Percentiles rank a stretch among this genome's conserved stretches.
Conservation (phyloP, 2,329 filamentous ascomycete species). For the Xylaria sp. region DNA sequence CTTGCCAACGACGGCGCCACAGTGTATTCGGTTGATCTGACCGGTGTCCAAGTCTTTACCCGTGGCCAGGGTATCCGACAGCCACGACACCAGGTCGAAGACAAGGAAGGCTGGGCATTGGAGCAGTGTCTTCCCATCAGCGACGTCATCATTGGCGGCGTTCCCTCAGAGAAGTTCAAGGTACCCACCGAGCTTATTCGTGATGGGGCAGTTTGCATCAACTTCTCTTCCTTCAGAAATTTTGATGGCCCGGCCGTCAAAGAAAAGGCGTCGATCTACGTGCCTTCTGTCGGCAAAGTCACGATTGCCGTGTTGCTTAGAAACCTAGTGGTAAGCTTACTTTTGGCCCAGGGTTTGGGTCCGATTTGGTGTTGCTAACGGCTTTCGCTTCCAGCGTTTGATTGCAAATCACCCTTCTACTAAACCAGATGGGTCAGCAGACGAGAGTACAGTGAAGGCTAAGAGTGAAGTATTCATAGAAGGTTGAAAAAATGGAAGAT, state of each 20-base stretch:
- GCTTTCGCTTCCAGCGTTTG: conserved; percentile 48
- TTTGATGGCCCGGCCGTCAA: conserved; percentile 85
- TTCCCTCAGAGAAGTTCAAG: conserved; percentile 87
- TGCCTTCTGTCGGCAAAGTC: conserved; percentile 95
- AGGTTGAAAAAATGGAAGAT: conserved; percentile 23
- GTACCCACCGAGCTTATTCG: conserved; percentile 81
- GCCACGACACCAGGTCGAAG: conserved; percentile 80
- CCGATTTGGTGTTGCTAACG: conserved; percentile 29
- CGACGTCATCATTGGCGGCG: conserved; percentile 93
- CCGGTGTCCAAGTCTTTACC: conserved; percentile 89
- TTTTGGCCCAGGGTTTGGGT: background rate
- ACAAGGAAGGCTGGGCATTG: conserved; percentile 78
- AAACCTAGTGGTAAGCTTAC: conserved; percentile 76
- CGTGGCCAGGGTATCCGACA: conserved; percentile 86
- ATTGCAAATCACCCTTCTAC: conserved; percentile 52
- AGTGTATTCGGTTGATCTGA: conserved; percentile 93
- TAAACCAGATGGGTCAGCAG: conserved; percentile 39
- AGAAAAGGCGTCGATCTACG: conserved; percentile 94
- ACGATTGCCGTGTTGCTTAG: conserved; percentile 90
- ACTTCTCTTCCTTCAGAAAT: conserved; percentile 95
- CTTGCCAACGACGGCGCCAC: conserved; percentile 94
- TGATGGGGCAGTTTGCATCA: conserved; percentile 96
- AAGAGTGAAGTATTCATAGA: conserved; percentile 38
- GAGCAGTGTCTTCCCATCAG: conserved; percentile 83
- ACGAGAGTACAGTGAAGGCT: conserved; percentile 35